Percentiles rank a stretch among this genome's conserved stretches.
phyloP scores from a whole-genome alignment of 1,284 basidiomycete species.

The Ustilago sp. region DNA sequence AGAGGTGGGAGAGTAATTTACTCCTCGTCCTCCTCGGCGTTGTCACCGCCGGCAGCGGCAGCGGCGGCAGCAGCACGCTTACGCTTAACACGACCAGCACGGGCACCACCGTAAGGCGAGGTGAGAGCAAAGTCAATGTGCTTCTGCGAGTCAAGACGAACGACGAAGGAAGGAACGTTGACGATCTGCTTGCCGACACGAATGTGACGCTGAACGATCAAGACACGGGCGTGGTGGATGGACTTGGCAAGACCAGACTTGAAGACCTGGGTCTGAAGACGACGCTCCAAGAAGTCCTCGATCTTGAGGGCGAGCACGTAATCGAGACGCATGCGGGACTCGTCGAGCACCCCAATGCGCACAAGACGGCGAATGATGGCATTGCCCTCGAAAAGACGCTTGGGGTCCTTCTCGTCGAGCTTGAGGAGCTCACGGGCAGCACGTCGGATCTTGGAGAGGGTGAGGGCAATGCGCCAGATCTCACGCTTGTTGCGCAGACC shows the following conservation, averaged over 20 bases:
- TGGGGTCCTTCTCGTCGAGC: constrained; percentile 99
- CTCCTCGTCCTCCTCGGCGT: constrained; percentile 76
- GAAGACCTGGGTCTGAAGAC: constrained; percentile 99
- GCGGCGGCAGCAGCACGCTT: constrained; percentile 95
- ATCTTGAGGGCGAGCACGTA: constrained; percentile 99
- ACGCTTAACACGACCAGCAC: constrained; percentile 97
- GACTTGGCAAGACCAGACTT: constrained; percentile 97
- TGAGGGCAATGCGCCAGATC: constrained; percentile 98
- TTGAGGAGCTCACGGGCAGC: constrained; percentile 99
- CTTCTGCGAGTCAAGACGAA: constrained; percentile 75
- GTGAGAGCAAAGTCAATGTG: constrained; percentile 99
- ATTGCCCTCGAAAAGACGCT: constrained; percentile 99
- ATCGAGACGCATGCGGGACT: constrained; percentile 88
- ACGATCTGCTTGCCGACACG: constrained; percentile 99
- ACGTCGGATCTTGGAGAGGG: constrained; percentile 99
- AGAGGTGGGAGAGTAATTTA: constrained; percentile 23
- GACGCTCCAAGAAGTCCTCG: constrained; percentile 99
- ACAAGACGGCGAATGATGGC: constrained; percentile 98
- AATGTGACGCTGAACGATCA: constrained; percentile 97
- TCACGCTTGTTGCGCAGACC: constrained; percentile 99
- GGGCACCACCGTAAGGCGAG: constrained; percentile 96
- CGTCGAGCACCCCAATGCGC: constrained; percentile 99
- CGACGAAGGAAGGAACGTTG: constrained; percentile 98
- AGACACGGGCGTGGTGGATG: constrained; percentile 97
- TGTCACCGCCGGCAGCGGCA: constrained; percentile 89